Evolutionary conservation across 495 filamentous ascomycete genomes (phyloP).

Genomic region (Trypethelium eluteriae): DNA sequence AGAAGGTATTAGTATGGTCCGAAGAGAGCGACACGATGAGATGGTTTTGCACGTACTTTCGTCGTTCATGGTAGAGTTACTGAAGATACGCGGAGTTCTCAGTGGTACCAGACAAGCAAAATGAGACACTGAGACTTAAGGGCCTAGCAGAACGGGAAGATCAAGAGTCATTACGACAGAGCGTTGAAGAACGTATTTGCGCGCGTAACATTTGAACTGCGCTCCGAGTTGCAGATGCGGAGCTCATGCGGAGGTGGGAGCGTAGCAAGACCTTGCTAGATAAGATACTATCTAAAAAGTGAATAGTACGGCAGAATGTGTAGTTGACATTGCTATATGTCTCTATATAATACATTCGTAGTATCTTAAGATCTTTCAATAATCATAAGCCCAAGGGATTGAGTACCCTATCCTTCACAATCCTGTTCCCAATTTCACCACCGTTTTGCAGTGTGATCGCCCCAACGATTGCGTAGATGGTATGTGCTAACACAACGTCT

Average conservation of each 20-base stretch:
- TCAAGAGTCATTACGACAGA: too few relatives aligned
- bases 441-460: constrained; percentile 81
- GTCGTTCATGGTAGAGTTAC: constrained; percentile 19
- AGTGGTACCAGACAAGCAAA: background rate
- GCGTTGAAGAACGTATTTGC: too few relatives aligned
- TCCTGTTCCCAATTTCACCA: constrained; percentile 63
- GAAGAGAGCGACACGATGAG: background rate
- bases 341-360: background rate
- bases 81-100: background rate
- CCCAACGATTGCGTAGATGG: constrained; percentile 77
- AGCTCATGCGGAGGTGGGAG: background rate
- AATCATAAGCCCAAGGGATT: constrained; percentile 33
- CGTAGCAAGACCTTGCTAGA: background rate
- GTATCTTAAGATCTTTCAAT: background rate
- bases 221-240: background rate
- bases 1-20: background rate
- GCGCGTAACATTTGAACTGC: too few relatives aligned
- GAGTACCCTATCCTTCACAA: constrained; percentile 72
- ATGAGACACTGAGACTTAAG: too few relatives aligned
- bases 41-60: constrained; percentile 18
- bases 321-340: too few relatives aligned
- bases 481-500: constrained; percentile 60
- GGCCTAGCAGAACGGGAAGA: too few relatives aligned
- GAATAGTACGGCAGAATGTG: too few relatives aligned
- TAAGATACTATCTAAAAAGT: too few relatives aligned